Evolutionary conservation across 257 asterid genomes (phyloP).

Genomic region (Rehmannia glutinosa): DNA sequence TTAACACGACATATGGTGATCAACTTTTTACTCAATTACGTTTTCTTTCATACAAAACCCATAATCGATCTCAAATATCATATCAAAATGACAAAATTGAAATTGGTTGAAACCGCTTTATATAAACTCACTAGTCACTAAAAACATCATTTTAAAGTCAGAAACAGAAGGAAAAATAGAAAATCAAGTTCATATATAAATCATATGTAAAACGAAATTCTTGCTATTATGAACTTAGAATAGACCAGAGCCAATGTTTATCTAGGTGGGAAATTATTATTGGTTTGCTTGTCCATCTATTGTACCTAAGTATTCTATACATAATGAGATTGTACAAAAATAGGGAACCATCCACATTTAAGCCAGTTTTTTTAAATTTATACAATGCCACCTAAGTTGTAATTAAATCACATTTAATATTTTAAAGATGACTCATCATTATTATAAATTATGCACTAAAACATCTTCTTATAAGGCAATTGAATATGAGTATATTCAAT

Average conservation of each 20-base stretch:
- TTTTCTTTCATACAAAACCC: no score
- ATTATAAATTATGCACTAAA: background rate
- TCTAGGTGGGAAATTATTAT: background rate
- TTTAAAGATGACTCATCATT: constrained; percentile 1
- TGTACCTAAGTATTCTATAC: background rate
- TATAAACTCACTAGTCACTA: no score
- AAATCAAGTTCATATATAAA: no score
- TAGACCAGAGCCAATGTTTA: background rate
- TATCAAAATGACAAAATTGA: no score
- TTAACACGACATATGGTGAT: no score
- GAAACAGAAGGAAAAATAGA: no score
- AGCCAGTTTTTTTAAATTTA: constrained; percentile 7
- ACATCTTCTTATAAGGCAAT: background rate
- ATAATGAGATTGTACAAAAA: constrained; percentile 6
- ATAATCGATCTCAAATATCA: no score
- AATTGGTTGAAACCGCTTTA: no score
- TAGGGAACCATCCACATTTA: constrained; percentile 14
- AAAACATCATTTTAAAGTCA: no score
- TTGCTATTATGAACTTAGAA: constrained; percentile 1
- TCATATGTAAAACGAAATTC: no score
- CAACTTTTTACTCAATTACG: no score
- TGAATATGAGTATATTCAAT: background rate
- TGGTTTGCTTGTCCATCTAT: background rate
- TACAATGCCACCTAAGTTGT: background rate
- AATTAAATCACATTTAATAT: constrained; percentile 9